Base-by-base conservation (phyloP, 768 basidiomycete species). In the Albatrellus ellisii region DNA sequence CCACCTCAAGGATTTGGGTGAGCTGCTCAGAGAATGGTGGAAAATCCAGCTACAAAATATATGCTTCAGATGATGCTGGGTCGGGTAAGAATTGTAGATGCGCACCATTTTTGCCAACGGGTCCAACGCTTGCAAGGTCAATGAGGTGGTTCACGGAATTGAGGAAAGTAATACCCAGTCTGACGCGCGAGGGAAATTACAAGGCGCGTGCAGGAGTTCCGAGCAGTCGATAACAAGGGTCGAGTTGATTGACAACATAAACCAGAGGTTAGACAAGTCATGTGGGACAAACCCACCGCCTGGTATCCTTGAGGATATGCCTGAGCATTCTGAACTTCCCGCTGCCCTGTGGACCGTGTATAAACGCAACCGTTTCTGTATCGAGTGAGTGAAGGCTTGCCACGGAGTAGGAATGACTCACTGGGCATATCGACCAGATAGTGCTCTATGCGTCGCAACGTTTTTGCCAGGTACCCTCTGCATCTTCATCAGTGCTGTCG, bases 41-140 rank as follows among this genome's bases (percentile, higher is more conserved):
- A 80, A 49, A 97, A 64, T 14, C 95, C 91, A 18, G 86, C 92
- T 90, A 46, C 6, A 27, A 22, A 21, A 42, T 11, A 17, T 39
- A 9, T 48, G 27, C n/a, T 18, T 36, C 21, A 4, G 37, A 31
- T n/a, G 14, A 22, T 22, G 12, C 22, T n/a, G 38, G 32, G 36
- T 28, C 26, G 18, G 26, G 1, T 1, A 14, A 20, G 4, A 31
- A 17, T 31, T 31, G 4, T 2, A 36, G 35, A 17, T 29, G 37
- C 59, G 5, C 41, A 82, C 87, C 75, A 64, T 97, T 97, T 55
- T 95, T 89, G 2, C 95, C 95, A 51, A 95, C 95, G n/a, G 98
- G 54, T 1, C 92, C 92, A 32, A 91, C 73, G 45, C 79, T 81
- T 1, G 88, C 90, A n/a, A 98, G 69, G 56, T 98, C 94, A 46